phyloP scores from a whole-genome alignment of 768 basidiomycete genomes.

The Clathrus columnatus region DNA sequence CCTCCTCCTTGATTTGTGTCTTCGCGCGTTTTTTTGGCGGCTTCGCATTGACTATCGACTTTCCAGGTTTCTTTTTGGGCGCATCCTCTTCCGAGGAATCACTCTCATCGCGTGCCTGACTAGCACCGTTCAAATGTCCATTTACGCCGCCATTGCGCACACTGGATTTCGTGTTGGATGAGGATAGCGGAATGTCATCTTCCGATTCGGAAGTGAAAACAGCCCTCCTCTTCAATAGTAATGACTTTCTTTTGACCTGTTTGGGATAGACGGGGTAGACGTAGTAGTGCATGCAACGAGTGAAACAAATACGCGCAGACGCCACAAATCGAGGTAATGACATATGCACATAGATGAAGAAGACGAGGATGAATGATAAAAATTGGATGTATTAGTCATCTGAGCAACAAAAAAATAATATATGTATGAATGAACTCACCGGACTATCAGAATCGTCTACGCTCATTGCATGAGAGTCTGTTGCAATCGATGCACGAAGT shows the following conservation, averaged over 20 bases:
- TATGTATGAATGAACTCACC: conserved; percentile 34
- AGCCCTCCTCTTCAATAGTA: conserved; percentile 43
- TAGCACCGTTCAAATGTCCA: conserved; percentile 12
- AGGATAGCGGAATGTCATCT: conserved; percentile 64
- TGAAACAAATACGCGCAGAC: conserved; percentile 5
- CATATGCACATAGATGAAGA: not conserved
- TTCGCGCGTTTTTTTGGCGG: conserved; percentile 36
- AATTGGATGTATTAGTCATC: not conserved
- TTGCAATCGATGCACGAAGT: conserved; percentile 40
- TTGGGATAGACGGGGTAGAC: not conserved
- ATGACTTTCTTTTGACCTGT: conserved; percentile 51
- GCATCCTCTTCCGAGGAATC: conserved; percentile 36
- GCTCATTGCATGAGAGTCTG: conserved; percentile 29
- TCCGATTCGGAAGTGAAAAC: conserved; percentile 20
- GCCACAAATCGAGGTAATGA: conserved; percentile 38
- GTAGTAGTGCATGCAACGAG: not conserved
- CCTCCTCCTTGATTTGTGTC: conserved; percentile 26
- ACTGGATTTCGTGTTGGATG: conserved; percentile 39
- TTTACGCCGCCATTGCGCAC: conserved; percentile 29
- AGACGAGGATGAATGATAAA: conserved; percentile 4
- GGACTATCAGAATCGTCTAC: conserved; percentile 67
- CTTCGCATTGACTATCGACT: conserved; percentile 38
- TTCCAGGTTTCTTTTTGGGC: conserved; percentile 35
- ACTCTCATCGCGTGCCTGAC: conserved; percentile 22
- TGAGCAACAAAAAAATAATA: conserved; percentile 15